phyloP scores from a whole-genome alignment of 306 rosid species.

The Lablab purpureus region DNA sequence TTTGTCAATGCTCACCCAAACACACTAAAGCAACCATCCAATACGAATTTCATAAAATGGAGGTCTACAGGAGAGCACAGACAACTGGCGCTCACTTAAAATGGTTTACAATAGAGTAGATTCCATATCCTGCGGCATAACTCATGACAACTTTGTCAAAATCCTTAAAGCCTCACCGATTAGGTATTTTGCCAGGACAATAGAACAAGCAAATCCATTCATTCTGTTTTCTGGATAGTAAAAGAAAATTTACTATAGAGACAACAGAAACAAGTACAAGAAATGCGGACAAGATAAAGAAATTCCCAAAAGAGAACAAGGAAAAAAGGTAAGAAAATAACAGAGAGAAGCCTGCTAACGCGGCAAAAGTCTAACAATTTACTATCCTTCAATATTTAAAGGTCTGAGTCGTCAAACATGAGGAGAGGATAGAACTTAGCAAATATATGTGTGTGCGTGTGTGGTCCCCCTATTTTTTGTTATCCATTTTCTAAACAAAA shows the following conservation, averaged over 20 bases:
- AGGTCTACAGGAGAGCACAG: not conserved
- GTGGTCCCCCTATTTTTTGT: not conserved
- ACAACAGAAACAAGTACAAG: not conserved
- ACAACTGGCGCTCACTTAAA: not conserved
- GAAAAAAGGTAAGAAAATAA: not conserved
- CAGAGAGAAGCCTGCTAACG: not conserved
- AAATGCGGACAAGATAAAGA: not conserved
- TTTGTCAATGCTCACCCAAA: no score
- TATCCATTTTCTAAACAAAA: no score
- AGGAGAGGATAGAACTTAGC: not conserved
- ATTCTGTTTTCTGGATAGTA: not conserved
- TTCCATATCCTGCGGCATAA: not conserved
- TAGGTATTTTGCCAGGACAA: not conserved
- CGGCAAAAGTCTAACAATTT: not conserved
- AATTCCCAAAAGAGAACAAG: not conserved
- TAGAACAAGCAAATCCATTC: not conserved
- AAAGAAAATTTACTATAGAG: not conserved
- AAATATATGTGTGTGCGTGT: not conserved
- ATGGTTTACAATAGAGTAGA: not conserved
- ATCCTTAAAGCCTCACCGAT: not conserved
- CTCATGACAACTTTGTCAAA: not conserved
- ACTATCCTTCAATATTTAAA: not conserved
- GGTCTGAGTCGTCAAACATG: not conserved
- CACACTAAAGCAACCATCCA: not conserved
- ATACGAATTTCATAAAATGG: not conserved